Conservation (phyloP, 1,139 yeast species). For the Taphrina confusa region DNA sequence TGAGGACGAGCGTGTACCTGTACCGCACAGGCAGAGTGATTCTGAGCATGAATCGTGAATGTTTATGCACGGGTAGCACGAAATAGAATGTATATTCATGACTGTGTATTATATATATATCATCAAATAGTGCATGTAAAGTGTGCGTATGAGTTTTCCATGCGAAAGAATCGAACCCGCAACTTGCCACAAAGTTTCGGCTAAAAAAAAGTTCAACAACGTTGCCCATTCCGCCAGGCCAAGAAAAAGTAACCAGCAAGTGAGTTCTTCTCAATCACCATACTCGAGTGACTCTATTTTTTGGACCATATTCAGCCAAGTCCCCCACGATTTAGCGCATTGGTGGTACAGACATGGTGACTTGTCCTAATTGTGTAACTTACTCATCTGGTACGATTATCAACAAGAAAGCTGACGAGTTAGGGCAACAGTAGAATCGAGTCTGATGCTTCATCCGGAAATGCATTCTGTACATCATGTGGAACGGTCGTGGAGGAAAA, state of each 20-base stretch:
- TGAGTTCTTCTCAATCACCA: neutral
- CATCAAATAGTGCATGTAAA: no score
- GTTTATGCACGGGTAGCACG: no score
- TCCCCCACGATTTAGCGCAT: constrained; percentile 5
- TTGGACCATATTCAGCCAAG: no score
- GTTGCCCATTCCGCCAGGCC: constrained; percentile 9
- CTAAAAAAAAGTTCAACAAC: neutral
- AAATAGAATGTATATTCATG: no score
- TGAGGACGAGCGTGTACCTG: no score
- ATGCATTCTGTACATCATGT: constrained; percentile 71
- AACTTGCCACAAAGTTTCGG: no score
- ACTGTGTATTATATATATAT: no score
- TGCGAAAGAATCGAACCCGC: constrained; percentile 3
- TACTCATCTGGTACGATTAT: neutral
- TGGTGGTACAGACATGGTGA: constrained; percentile 8
- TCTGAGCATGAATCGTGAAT: no score
- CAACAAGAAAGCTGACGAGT: neutral
- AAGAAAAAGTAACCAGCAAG: neutral
- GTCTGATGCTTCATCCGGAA: constrained; percentile 23
- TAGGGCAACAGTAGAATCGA: constrained; percentile 27
- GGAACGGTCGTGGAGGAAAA: constrained; percentile 88
- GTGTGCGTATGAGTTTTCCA: no score
- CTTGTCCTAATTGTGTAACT: constrained; percentile 18
- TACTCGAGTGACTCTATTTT: no score
- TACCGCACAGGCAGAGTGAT: no score